A percentile compares a stretch with the other conserved stretches of the same genome.
Evolutionary conservation across 2,329 filamentous ascomycete genomes (phyloP).

Genomic region (Beauveria rudraprayagi): DNA sequence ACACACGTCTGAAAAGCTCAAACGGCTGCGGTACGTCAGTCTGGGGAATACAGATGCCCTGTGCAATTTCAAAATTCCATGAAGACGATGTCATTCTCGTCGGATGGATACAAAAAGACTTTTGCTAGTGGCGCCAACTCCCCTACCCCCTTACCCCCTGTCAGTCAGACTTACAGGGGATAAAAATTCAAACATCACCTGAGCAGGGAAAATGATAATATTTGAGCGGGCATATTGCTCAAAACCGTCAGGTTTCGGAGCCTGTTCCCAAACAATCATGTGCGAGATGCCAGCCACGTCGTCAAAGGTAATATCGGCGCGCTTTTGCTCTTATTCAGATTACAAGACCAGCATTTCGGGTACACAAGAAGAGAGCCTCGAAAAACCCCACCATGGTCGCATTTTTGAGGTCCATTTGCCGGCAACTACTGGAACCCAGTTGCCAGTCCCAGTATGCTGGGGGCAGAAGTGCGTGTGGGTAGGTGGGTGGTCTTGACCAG

Average conservation of each 20-base stretch:
- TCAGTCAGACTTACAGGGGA: not conserved
- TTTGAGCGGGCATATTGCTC: not conserved
- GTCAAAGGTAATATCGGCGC: not conserved
- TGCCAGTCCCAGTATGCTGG: not conserved
- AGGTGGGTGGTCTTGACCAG: not conserved
- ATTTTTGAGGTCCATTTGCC: conserved; percentile 6
- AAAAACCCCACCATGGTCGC: not conserved
- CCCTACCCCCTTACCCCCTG: not conserved
- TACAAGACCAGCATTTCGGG: not conserved
- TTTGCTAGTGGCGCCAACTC: not conserved
- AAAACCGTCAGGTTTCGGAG: not conserved
- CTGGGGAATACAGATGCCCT: too few relatives aligned
- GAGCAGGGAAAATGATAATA: not conserved
- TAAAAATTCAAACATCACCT: conserved; percentile 8
- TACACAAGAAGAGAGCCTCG: not conserved
- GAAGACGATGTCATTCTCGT: conserved; percentile 2
- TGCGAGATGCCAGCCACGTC: not conserved
- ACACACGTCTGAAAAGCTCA: not conserved
- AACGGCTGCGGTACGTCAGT: not conserved
- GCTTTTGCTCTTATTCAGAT: not conserved
- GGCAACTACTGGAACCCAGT: not conserved
- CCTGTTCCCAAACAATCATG: not conserved
- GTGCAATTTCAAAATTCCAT: not conserved
- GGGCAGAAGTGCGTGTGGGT: not conserved
- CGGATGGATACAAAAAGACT: not conserved